Conservation (phyloP, 768 basidiomycete species). For the Mycena floridula region DNA sequence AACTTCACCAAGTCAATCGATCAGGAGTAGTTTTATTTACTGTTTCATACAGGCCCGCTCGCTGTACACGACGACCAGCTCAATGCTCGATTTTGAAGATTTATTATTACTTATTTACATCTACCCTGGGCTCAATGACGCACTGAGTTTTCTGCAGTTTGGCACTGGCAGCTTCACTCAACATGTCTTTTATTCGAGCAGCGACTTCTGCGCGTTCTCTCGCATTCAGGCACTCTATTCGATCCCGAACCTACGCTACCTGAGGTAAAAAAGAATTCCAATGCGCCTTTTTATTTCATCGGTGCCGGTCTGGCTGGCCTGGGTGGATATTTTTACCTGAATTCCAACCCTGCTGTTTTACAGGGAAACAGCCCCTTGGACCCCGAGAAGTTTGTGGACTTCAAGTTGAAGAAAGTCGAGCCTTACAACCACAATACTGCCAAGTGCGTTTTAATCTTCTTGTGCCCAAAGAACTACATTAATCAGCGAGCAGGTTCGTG, state of each 20-base stretch:
- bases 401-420: slow-evolving; percentile 74
- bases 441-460: slow-evolving; percentile 35
- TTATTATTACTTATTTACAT: slow-evolving; percentile 42
- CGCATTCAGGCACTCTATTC: slow-evolving; percentile 1
- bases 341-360: slow-evolving; percentile 20
- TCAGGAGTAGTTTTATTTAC: background rate
- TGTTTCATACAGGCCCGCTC: background rate
- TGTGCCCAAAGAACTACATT: background rate
- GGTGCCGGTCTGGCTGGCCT: slow-evolving; percentile 40
- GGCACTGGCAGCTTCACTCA: background rate
- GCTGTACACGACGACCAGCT: background rate
- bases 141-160: slow-evolving; percentile 5
- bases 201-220: slow-evolving; percentile 3
- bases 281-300: slow-evolving; percentile 40
- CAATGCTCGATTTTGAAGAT: slow-evolving; percentile 27
- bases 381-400: slow-evolving; percentile 68
- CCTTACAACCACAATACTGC: slow-evolving; percentile 95
- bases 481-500: slow-evolving; percentile 44
- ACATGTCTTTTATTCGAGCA: background rate
- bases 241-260: slow-evolving; percentile 30
- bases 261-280: slow-evolving; percentile 40
- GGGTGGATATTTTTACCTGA: slow-evolving; percentile 47
- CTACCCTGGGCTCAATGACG: no score
- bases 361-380: slow-evolving; percentile 68
- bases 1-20: background rate